These are phyloP conservation scores for Cyberlindnera sargentensis DNA, from an alignment of 805 yeast genomes.

Conservation along the genomic window DNA sequence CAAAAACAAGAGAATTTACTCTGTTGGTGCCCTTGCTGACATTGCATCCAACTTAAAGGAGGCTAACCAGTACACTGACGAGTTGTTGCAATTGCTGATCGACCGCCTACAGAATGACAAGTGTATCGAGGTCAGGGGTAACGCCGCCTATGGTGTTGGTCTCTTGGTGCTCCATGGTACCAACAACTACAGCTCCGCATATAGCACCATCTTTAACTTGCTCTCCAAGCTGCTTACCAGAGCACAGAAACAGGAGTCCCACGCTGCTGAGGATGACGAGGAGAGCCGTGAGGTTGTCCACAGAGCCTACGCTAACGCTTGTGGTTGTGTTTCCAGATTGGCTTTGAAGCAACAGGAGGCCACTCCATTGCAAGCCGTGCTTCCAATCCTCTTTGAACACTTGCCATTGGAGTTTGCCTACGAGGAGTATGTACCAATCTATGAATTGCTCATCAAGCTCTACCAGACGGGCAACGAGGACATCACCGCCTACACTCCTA, in stretches of 20 bases:
- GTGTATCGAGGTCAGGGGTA: slow-evolving; percentile 84
- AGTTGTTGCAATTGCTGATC: slow-evolving; percentile 62
- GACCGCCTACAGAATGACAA: slow-evolving; percentile 66
- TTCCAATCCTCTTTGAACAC: slow-evolving; percentile 67
- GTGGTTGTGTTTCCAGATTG: slow-evolving; percentile 96
- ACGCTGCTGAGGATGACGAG: slow-evolving; percentile 54
- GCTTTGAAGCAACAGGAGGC: slow-evolving; percentile 61
- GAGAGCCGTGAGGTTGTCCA: slow-evolving; percentile 73
- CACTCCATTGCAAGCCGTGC: slow-evolving; percentile 71
- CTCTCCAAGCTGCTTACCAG: slow-evolving; percentile 68
- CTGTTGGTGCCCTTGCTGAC: slow-evolving; percentile 89
- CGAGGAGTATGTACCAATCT: slow-evolving; percentile 91
- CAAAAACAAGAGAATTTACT: slow-evolving; percentile 68
- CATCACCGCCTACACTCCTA: slow-evolving; percentile 48
- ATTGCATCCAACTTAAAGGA: slow-evolving; percentile 68
- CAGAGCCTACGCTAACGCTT: slow-evolving; percentile 87
- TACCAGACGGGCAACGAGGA: slow-evolving; percentile 56
- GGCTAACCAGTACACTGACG: slow-evolving; percentile 58
- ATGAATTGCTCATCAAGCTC: slow-evolving; percentile 65
- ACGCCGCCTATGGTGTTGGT: slow-evolving; percentile 96
- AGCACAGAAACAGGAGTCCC: slow-evolving; percentile 63
- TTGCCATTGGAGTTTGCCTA: slow-evolving; percentile 83
- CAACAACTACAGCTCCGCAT: slow-evolving; percentile 44
- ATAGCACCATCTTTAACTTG: slow-evolving; percentile 59
- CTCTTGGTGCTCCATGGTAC: slow-evolving; percentile 46